Base-by-base conservation (phyloP, 1,284 basidiomycete species). In the Moniliophthora roreri region DNA sequence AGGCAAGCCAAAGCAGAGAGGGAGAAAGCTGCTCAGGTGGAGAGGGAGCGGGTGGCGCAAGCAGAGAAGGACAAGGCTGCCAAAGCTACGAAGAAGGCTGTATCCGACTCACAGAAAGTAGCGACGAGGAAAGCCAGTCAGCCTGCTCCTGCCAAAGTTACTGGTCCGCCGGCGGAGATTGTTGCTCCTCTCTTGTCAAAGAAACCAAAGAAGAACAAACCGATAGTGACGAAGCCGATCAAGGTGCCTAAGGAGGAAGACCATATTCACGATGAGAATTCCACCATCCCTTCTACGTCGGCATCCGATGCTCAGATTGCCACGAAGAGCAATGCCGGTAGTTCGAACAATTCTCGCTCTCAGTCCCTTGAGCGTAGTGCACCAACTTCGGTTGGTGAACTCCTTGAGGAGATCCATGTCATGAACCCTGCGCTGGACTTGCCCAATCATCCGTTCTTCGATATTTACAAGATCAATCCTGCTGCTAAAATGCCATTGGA, bases 161-260 rank as follows among this genome's bases (percentile, higher is more conserved):
- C 55, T 62, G 21, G 60, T 62, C 36, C 52, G n/a, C n/a, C 51
- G 2, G 55, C 68, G 1, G 77, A 78, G 39, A 69, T 72, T 32
- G 62, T 66, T 7, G 61, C 75, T 15, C 88, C 88, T 15, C 78
- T 91, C 36, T 72, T 89, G 35, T 90, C 89, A 20, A 89, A 84
- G 66, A 84, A 88, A 70, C 85, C 88, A 3, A 91, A 89, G 76
- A 91, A 91, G 69, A 88, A 76, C 62, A 90, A 85, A 62, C 85
- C 87, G 0, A 62, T 76, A 45, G 58, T 32, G 28, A 32, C 80
- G 51, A 87, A 84, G 62, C 78, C 80, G 2, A 77, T 83, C 62
- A 82, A 74, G 58, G 75, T 83, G 47, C 70, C 76, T 0, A 75
- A 81, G 64, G 88, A 90, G 38, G 84, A 81, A 35, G 77, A 81